These are phyloP conservation scores for Kwoniella botswanensis DNA, from an alignment of 768 basidiomycete species.

Conservation along the genomic window DNA sequence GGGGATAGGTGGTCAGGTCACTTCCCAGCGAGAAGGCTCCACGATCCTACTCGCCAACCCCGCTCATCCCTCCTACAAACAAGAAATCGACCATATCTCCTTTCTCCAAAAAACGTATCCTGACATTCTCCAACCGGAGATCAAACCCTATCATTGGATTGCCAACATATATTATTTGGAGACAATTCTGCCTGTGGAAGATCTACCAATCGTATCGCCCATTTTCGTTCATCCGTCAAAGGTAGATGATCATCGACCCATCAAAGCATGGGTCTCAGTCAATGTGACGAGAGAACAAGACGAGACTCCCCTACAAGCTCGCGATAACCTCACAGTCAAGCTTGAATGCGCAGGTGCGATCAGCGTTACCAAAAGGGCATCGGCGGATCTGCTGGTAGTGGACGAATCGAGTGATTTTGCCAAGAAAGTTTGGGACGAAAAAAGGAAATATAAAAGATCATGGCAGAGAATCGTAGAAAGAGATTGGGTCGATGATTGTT, in stretches of 20 bases:
- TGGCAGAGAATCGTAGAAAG: conserved; percentile 44
- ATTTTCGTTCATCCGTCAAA: conserved; percentile 32
- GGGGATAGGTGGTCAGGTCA: conserved; percentile 20
- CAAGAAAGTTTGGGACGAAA: conserved; percentile 29
- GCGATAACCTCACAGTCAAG: background rate
- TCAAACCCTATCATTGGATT: conserved; percentile 45
- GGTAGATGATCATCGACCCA: conserved; percentile 21
- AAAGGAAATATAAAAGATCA: conserved; percentile 26
- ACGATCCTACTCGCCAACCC: conserved; percentile 38
- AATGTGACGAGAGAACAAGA: conserved; percentile 29
- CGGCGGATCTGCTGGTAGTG: conserved; percentile 45
- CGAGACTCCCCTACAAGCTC: conserved; percentile 33
- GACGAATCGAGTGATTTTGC: conserved; percentile 33
- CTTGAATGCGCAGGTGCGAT: conserved; percentile 36
- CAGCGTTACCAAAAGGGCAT: conserved; percentile 32
- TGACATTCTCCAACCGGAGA: conserved; percentile 17
- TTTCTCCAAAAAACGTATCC: conserved; percentile 20
- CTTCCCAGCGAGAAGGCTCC: conserved; percentile 16
- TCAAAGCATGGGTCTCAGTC: conserved; percentile 44
- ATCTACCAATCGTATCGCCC: conserved; percentile 13
- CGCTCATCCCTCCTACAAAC: conserved; percentile 4
- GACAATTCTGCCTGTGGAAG: background rate
- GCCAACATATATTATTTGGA: conserved; percentile 8
- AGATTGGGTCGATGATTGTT: conserved; percentile 48
- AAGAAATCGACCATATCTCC: conserved; percentile 18